Evolutionary conservation across 352 stramenopile species (phyloP).

Genomic region (Saprolegnia parasitica): DNA sequence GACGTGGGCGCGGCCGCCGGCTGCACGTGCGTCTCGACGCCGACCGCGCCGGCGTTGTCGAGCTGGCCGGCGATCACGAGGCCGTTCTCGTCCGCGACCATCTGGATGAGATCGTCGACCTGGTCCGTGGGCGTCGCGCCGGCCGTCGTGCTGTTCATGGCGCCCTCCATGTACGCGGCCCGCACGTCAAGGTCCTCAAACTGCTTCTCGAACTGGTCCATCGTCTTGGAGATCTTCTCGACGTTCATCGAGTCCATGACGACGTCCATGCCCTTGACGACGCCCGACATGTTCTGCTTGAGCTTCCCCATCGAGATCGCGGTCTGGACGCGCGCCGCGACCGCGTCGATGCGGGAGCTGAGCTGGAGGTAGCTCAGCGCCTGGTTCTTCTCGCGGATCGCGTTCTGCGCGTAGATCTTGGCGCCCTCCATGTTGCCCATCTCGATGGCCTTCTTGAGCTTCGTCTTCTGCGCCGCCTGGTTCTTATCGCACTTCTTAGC

Average conservation of each 20-base stretch:
- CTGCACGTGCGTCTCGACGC: slow-evolving; percentile 64
- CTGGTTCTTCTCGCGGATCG: slow-evolving; percentile 82
- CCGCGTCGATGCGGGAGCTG: slow-evolving; percentile 94
- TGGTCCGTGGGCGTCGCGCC: slow-evolving; percentile 95
- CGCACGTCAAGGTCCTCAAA: slow-evolving; percentile 99
- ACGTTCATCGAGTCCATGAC: slow-evolving; percentile 97
- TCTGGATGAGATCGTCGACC: slow-evolving; percentile 96
- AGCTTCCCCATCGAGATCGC: slow-evolving; percentile 94
- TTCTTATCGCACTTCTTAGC: slow-evolving; percentile 99
- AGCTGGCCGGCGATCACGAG: slow-evolving; percentile 93
- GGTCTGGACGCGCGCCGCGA: slow-evolving; percentile 94
- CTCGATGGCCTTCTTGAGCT: slow-evolving; percentile 96
- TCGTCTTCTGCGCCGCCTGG: slow-evolving; percentile 89
- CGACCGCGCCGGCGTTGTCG: slow-evolving; percentile 86
- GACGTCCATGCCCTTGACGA: slow-evolving; percentile 96
- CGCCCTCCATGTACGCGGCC: slow-evolving; percentile 96
- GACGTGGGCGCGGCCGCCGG: slow-evolving; percentile 39
- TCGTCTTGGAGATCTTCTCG: slow-evolving; percentile 94
- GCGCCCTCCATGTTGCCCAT: slow-evolving; percentile 97
- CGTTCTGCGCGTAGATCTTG: slow-evolving; percentile 95
- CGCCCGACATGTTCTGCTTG: slow-evolving; percentile 94
- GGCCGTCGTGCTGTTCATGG: slow-evolving; percentile 95
- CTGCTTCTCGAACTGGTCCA: slow-evolving; percentile 99
- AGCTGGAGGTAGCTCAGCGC: slow-evolving; percentile 95
- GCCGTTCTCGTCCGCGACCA: slow-evolving; percentile 97